Evolutionary conservation across 192 early-diverging fungal species (phyloP), one percentile per base, ranked within the genome.

Genomic region (Backusella sp.): DNA sequence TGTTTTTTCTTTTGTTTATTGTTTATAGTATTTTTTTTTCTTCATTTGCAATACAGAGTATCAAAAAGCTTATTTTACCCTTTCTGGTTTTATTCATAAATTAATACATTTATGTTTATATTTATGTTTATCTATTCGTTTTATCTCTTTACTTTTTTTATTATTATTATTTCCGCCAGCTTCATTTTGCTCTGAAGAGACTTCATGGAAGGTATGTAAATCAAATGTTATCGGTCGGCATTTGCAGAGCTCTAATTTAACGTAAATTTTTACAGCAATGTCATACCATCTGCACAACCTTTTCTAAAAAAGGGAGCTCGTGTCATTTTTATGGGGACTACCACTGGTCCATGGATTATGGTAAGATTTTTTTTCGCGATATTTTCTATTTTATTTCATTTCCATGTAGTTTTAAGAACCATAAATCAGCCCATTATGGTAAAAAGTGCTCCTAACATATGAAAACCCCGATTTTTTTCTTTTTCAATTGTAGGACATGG

Each of bases 331-430:
- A 67, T 74, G 34, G 73, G 62, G 2, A 42, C 59, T 30, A 37
- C 62, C 41, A 66, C 56, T 26, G 73, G 73, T 32, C 62, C 41
- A 12, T 74, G 73, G 73, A 66, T 74, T 19, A 74, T 74, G 73
- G 73, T 74, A 53, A 37, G 19, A 1, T 32, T 73, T 28, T 34
- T 59, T 42, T 72, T 44, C 4, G 3, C 3, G 17, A 34, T 26
- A 15, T 71, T 44, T 17, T 49, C 32, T 32, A 32, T 32, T 30
- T 41, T 66, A 44, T 4, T 30, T 66, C 39, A 34, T 37, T 68
- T 35, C 34, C 4, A 39, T 68, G 15, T 41, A 36, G 4, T 36
- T 21, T 68, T 66, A 17, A n/a, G 4, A 14, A 69, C 36, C 19
- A 42, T 69, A 21, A 69, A 59, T 59, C 36, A 37, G 17, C n/a